Conservation (phyloP, 225 moss, liverwort and hornwort species). For the Neckera pumila region DNA sequence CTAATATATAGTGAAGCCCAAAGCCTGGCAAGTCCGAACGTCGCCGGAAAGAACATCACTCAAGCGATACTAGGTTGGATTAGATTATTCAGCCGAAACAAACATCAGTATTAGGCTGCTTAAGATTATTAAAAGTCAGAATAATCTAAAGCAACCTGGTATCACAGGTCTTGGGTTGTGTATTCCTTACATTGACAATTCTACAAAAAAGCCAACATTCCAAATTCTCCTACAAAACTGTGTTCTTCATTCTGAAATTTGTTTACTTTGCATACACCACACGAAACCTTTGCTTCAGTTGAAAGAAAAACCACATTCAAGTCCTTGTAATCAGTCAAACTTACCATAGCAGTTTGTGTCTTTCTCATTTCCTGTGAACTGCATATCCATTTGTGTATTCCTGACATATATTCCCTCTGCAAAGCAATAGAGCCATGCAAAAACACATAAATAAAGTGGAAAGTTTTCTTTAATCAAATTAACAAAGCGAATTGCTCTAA, state of each 20-base stretch:
- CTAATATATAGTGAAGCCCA: neutral
- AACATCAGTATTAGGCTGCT: neutral
- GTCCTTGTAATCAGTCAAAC: neutral
- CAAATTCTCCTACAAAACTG: neutral
- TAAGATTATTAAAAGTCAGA: neutral
- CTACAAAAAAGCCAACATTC: neutral
- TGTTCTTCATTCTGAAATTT: neutral
- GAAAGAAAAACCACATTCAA: neutral
- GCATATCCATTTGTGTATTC: slow-evolving; percentile 83
- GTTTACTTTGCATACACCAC: neutral
- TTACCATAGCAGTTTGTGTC: slow-evolving; percentile 46
- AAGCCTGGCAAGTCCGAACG: neutral
- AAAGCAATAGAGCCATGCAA: neutral
- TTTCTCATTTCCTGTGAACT: slow-evolving; percentile 54
- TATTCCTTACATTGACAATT: neutral
- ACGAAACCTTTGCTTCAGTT: neutral
- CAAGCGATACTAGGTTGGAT: neutral
- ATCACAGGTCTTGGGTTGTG: neutral
- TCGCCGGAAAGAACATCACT: neutral
- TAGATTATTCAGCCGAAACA: neutral
- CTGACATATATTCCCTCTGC: slow-evolving; percentile 73
- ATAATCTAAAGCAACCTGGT: neutral
- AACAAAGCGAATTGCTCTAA: neutral
- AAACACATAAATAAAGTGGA: neutral
- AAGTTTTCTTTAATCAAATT: neutral